phyloP scores from a whole-genome alignment of 2,329 filamentous ascomycete species.

The Sordariomycetes sp. region DNA sequence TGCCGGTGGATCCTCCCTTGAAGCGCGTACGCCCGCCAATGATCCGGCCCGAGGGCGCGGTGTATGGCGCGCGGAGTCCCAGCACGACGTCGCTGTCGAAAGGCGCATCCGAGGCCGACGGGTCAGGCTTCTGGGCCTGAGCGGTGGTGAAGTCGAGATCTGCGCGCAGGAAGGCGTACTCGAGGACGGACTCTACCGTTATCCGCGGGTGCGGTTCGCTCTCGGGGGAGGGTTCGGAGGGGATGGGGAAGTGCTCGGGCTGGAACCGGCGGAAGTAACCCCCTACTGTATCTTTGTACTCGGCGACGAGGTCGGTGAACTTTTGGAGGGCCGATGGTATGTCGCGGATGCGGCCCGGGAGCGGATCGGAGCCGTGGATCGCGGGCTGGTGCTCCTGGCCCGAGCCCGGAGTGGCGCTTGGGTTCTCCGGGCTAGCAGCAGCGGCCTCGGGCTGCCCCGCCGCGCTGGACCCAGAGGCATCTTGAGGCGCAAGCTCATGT shows the following conservation, averaged over 20 bases:
- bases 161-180: conserved; percentile 86
- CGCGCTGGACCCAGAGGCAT: neutral
- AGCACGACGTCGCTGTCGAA: conserved; percentile 80
- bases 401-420: conserved; percentile 5
- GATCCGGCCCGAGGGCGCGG: conserved; percentile 41
- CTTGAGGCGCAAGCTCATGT: conserved; percentile 10
- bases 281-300: conserved; percentile 77
- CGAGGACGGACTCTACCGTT: conserved; percentile 67
- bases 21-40: conserved; percentile 74
- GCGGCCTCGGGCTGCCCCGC: neutral
- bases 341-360: conserved; percentile 41
- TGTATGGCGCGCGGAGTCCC: conserved; percentile 36
- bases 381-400: conserved; percentile 19
- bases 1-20: conserved; percentile 88
- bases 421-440: neutral
- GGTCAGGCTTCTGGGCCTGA: conserved; percentile 72
- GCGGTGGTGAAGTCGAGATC: conserved; percentile 91
- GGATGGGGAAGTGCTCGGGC: conserved; percentile 44
- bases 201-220: conserved; percentile 25
- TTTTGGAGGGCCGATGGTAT: conserved; percentile 41
- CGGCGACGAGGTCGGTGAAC: conserved; percentile 58
- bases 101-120: conserved; percentile 61
- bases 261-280: conserved; percentile 91
- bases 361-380: conserved; percentile 27
- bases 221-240: conserved; percentile 2